Evolutionary conservation across 148 eudicot genomes (phyloP), one percentile per base, ranked within the genome.

Genomic region (Silene conica): DNA sequence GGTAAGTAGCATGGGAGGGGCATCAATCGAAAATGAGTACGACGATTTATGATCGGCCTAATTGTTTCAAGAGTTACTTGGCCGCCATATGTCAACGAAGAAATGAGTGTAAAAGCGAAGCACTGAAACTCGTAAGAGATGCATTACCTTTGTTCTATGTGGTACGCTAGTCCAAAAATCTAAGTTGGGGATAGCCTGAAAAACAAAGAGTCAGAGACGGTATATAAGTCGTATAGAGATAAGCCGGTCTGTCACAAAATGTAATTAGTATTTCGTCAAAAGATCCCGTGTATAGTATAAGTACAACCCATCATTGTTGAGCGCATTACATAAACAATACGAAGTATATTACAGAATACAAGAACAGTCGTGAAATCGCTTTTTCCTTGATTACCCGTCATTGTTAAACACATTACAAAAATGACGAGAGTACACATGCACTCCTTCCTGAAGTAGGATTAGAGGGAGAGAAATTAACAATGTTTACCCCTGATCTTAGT

Each of bases 111-210:
- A 73, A 69, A 62, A 62, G 21, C 12, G n/a, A 0, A 20, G 58
- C 65, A 61, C 7, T 58, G 62, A 54, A 59, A 22, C 26, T 16
- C 31, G 22, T 19, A 58, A 43, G 67, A 79, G 9, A n/a, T 46
- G 74, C 45, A 79, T 31, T 86, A 94, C 98, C 98, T 86, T 96
- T 52, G 83, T 73, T 81, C 80, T 87, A 78, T 88, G 89, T 43
- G 96, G 97, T 78, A 91, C 67, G 86, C 90, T 86, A 75, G 86
- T 90, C 98, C 97, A 95, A 55, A 92, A 83, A 72, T 92, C 92
- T 83, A 92, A 80, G 87, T 90, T 90, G 4, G 97, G 97, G 81
- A 92, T 80, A 14, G 81, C 87, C 98, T 93, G 84, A 76, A 66
- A 50, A 22, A 20, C 52, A 38, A 38, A 6, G 43, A 38, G 43